phyloP scores from a whole-genome alignment of 495 filamentous ascomycete species.

The Tuber umbilicatum region DNA sequence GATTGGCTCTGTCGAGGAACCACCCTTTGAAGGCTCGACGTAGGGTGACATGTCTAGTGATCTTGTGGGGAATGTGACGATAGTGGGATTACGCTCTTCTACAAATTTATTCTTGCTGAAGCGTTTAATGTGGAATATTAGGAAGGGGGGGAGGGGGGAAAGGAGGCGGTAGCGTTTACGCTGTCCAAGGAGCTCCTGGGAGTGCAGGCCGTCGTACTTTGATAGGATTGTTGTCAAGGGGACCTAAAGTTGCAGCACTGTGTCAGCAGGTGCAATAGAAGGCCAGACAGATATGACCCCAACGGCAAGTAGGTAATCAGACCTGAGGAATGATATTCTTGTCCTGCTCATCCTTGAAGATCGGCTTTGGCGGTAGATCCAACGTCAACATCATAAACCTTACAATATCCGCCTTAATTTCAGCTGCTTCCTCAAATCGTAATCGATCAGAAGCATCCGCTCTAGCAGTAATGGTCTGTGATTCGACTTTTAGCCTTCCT shows the following conservation, averaged over 20 bases:
- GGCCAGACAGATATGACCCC: background rate
- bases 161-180: slow-evolving; percentile 83
- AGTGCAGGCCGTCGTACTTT: slow-evolving; percentile 86
- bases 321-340: slow-evolving; percentile 90
- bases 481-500: slow-evolving; percentile 83
- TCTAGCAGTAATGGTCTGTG: slow-evolving; percentile 86
- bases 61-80: slow-evolving; percentile 84
- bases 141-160: slow-evolving; percentile 84
- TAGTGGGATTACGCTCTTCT: slow-evolving; percentile 90
- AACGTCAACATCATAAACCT: slow-evolving; percentile 87
- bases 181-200: slow-evolving; percentile 80
- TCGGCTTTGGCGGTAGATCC: slow-evolving; percentile 81
- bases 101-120: slow-evolving; percentile 96
- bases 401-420: slow-evolving; percentile 65
- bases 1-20: slow-evolving; percentile 71
- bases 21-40: slow-evolving; percentile 65
- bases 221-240: slow-evolving; percentile 79
- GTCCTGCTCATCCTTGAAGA: slow-evolving; percentile 90
- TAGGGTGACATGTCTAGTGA: slow-evolving; percentile 83
- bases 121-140: slow-evolving; percentile 93
- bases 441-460: slow-evolving; percentile 81
- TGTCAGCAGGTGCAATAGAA: background rate
- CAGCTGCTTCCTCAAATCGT: slow-evolving; percentile 85
- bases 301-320: background rate
- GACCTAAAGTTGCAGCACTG: slow-evolving; percentile 45